A percentile compares a stretch with the other conserved stretches of the same genome.
These are phyloP conservation scores for Erodium texanum DNA, from an alignment of 441 rosid genomes.

Conservation along the genomic window DNA sequence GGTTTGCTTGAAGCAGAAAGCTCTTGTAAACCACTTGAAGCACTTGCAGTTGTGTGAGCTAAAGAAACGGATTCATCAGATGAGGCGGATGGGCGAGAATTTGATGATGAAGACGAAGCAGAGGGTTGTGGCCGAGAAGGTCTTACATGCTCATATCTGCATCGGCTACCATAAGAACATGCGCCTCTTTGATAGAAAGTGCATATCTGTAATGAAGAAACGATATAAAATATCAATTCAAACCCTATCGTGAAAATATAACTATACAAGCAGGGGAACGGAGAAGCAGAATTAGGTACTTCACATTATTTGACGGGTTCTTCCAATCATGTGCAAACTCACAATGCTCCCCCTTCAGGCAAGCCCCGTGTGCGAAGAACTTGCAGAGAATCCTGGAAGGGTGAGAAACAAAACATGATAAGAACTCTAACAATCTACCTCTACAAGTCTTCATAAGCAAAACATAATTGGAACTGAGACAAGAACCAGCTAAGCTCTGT, in stretches of 20 bases:
- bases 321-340: constrained; percentile 91
- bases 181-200: constrained; percentile 79
- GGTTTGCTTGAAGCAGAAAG: constrained; percentile 35
- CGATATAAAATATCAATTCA: not conserved
- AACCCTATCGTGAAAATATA: not conserved
- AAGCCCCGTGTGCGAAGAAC: constrained; percentile 27
- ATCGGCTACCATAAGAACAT: constrained; percentile 76
- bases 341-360: constrained; percentile 90
- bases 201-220: constrained; percentile 27
- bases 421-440: constrained; percentile 36
- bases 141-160: constrained; percentile 80
- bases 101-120: constrained; percentile 47
- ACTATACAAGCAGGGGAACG: not conserved
- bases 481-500: not conserved
- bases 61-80: constrained; percentile 27
- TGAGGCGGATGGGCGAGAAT: constrained; percentile 24
- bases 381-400: constrained; percentile 60
- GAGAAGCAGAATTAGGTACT: not conserved
- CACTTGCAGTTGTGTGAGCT: constrained; percentile 21
- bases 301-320: constrained; percentile 77
- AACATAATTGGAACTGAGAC: not conserved
- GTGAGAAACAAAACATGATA: not conserved
- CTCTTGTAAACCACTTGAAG: constrained; percentile 25
- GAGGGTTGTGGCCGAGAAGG: constrained; percentile 40
- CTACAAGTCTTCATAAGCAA: constrained; percentile 8